phyloP scores from a whole-genome alignment of 129 eudicot genomes.

The Flaveria bidentis region DNA sequence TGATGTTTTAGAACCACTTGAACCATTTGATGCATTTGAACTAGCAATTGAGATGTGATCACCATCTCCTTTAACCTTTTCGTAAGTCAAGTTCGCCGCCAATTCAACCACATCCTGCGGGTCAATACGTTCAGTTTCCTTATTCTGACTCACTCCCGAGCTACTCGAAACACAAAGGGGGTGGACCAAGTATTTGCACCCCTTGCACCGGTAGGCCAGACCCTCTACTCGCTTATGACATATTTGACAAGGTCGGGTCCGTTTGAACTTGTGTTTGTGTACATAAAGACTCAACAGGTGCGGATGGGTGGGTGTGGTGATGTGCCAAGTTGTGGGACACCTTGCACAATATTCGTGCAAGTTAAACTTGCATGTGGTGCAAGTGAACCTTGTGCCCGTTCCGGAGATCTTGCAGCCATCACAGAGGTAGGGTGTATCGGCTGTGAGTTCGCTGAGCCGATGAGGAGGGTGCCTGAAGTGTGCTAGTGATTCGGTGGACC shows the following conservation, averaged over 20 bases:
- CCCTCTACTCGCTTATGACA: conserved; percentile 16
- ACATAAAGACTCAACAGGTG: conserved; percentile 20
- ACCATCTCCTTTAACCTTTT: neutral
- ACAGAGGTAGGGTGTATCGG: conserved; percentile 13
- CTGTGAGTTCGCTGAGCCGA: conserved; percentile 3
- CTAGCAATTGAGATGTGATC: neutral
- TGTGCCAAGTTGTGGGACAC: conserved; percentile 17
- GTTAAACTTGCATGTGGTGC: conserved; percentile 30
- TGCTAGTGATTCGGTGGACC: conserved; percentile 7
- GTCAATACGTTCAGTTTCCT: conserved; percentile 9
- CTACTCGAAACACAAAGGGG: conserved; percentile 9
- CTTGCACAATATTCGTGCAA: conserved; percentile 24
- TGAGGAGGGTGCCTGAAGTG: conserved; percentile 29
- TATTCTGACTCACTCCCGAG: neutral
- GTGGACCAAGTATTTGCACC: conserved; percentile 15
- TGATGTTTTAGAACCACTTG: conserved; percentile 5
- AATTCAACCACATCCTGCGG: conserved; percentile 13
- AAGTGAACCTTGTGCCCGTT: conserved; percentile 22
- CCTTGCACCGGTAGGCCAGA: conserved; percentile 21
- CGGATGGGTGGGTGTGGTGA: neutral
- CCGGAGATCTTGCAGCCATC: conserved; percentile 26
- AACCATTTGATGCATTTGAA: conserved; percentile 8
- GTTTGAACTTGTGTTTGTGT: neutral
- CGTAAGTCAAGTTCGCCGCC: neutral
- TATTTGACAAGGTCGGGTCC: conserved; percentile 14